A percentile compares a stretch with the other conserved stretches of the same genome.
phyloP scores from a whole-genome alignment of 225 moss, liverwort and hornwort species.

The Sphagnum contortum region DNA sequence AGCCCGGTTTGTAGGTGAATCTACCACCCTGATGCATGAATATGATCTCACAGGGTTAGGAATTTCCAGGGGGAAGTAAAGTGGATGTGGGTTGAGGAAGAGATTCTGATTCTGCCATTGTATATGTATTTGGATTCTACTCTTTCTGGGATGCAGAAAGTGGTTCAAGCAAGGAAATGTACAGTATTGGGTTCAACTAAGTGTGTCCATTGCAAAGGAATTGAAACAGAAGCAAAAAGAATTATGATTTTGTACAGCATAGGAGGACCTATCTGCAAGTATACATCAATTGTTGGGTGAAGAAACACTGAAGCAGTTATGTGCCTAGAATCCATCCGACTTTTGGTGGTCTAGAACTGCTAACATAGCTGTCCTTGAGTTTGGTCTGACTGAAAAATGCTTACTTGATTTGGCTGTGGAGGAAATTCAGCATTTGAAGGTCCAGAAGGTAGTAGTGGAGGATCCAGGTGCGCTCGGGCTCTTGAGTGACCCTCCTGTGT shows the following conservation, averaged over 20 bases:
- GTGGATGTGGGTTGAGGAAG: not conserved
- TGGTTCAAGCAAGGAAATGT: not conserved
- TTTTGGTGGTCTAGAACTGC: too few relatives aligned
- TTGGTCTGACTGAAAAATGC: not conserved
- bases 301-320: too few relatives aligned
- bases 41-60: not conserved
- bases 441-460: slow-evolving; percentile 8
- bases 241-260: too few relatives aligned
- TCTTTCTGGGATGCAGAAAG: not conserved
- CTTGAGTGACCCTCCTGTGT: slow-evolving; percentile 9
- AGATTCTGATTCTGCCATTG: not conserved
- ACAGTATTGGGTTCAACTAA: too few relatives aligned
- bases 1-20: too few relatives aligned
- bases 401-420: slow-evolving; percentile 11
- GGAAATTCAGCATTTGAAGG: slow-evolving; percentile 16
- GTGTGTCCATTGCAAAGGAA: too few relatives aligned
- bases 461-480: slow-evolving; percentile 4
- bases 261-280: too few relatives aligned
- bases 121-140: not conserved
- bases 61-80: not conserved
- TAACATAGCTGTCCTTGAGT: too few relatives aligned
- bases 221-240: too few relatives aligned
- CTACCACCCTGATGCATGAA: too few relatives aligned
- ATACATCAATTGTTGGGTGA: too few relatives aligned
- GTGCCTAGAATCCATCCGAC: too few relatives aligned